These are phyloP conservation scores for Thalassiosira hispida DNA, from an alignment of 352 stramenopile genomes.

Conservation along the genomic window DNA sequence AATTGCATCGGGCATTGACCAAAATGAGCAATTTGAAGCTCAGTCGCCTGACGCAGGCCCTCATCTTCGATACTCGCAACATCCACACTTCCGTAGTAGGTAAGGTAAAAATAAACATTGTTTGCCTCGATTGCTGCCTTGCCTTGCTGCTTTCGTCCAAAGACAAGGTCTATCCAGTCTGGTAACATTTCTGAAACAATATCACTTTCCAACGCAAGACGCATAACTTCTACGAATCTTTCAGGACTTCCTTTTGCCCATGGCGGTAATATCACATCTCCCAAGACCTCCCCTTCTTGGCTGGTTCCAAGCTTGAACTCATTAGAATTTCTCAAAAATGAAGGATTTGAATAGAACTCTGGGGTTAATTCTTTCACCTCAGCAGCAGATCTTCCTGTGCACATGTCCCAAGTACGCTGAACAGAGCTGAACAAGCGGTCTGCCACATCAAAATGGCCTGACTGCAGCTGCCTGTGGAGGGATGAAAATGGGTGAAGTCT, in stretches of 20 bases:
- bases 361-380: conserved; percentile 99
- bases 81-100: conserved; percentile 92
- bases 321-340: conserved; percentile 96
- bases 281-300: conserved; percentile 89
- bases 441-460: conserved; percentile 96
- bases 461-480: conserved; percentile 93
- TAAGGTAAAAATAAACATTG: conserved; percentile 98
- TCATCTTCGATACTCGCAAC: conserved; percentile 87
- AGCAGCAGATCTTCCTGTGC: conserved; percentile 91
- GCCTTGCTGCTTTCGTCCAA: conserved; percentile 94
- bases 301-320: conserved; percentile 92
- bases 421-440: conserved; percentile 97
- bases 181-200: conserved; percentile 95
- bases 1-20: conserved; percentile 92
- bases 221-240: conserved; percentile 95
- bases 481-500: conserved; percentile 95
- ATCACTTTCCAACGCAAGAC: conserved; percentile 93
- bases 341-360: conserved; percentile 96
- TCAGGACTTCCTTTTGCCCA: conserved; percentile 92
- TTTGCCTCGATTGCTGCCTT: conserved; percentile 90
- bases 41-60: conserved; percentile 86
- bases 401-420: conserved; percentile 94
- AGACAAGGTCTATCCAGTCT: conserved; percentile 98
- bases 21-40: conserved; percentile 98
- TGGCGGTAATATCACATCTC: conserved; percentile 91